Evolutionary conservation across 176 grass and related monocot species (phyloP).

Genomic region (Phragmites australis): DNA sequence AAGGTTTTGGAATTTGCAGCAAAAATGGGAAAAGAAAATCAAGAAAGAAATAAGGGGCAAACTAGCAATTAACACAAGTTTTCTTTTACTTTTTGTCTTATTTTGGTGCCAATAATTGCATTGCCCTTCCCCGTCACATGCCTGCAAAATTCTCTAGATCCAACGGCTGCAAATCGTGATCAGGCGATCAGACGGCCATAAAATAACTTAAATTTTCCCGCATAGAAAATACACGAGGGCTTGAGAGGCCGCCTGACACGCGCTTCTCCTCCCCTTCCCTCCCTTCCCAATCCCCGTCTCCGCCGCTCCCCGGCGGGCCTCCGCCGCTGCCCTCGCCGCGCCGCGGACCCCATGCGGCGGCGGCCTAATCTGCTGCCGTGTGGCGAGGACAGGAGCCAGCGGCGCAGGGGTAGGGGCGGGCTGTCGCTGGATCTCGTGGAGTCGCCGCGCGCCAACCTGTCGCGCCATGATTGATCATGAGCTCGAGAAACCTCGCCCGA

Average conservation of each 20-base stretch:
- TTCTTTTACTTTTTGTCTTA: no score
- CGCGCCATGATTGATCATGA: constrained; percentile 29
- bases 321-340: background rate
- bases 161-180: background rate
- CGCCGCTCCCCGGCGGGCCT: background rate
- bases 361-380: background rate
- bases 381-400: background rate
- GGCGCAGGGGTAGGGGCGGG: background rate
- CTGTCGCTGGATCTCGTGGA: background rate
- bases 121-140: background rate
- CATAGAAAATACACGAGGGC: background rate
- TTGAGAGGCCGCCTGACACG: background rate
- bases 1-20: no score
- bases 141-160: background rate
- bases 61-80: no score
- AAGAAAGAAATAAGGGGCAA: no score
- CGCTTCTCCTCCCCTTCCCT: background rate
- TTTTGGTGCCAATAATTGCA: no score
- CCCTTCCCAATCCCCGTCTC: background rate
- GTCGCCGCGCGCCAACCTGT: background rate
- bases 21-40: no score
- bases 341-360: no score
- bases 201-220: background rate
- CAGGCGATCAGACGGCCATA: background rate
- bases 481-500: constrained; percentile 39